Conservation (phyloP, 148 eudicot species). For the Arbutus unedo region DNA sequence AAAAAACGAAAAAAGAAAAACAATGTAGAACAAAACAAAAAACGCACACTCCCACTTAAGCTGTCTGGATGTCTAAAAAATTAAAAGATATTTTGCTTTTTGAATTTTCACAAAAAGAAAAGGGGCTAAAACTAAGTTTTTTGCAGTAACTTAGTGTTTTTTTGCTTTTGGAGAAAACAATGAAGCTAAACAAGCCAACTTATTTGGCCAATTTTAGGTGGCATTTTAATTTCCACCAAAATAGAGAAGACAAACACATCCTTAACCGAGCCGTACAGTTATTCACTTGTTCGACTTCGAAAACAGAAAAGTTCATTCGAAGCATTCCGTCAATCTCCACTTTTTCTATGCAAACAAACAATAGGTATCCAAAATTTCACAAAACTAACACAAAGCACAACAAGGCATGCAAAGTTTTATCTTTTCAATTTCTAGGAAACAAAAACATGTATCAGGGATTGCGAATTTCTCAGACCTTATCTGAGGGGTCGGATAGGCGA, state of each 20-base stretch:
- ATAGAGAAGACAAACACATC: neutral
- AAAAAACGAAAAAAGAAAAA: no score
- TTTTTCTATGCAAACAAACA: neutral
- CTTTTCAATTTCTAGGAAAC: neutral
- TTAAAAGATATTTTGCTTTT: neutral
- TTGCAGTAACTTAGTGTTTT: neutral
- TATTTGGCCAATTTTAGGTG: neutral
- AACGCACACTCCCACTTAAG: neutral
- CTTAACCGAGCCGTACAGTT: neutral
- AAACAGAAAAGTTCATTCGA: neutral
- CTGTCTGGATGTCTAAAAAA: neutral
- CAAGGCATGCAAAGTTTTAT: neutral
- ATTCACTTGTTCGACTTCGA: neutral
- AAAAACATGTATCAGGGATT: neutral
- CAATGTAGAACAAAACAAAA: neutral
- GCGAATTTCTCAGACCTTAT: slow-evolving; percentile 37
- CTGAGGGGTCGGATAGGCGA: slow-evolving; percentile 44
- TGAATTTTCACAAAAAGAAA: neutral
- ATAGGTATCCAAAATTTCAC: neutral
- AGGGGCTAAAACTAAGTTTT: neutral
- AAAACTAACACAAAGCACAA: neutral
- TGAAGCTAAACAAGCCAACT: neutral
- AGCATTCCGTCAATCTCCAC: neutral
- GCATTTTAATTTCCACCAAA: neutral
- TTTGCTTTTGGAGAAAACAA: neutral